Base-by-base conservation (phyloP, 768 basidiomycete genomes). In the Lactarius psammicola region DNA sequence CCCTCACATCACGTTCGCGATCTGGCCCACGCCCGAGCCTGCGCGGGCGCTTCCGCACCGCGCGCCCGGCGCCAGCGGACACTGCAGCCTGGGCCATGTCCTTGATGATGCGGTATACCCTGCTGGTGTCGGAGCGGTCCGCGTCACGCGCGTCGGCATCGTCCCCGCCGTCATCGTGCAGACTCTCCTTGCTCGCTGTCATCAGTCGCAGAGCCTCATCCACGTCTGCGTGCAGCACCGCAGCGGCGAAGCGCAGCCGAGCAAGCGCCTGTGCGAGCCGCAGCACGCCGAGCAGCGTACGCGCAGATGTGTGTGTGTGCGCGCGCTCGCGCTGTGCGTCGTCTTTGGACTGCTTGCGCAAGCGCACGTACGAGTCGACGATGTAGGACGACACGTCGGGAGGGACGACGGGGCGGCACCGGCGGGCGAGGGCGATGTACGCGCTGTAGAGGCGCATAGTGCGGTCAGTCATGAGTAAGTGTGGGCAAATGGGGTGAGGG, bases 181-280 rank as follows among this genome's bases (percentile, higher is more conserved):
- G 78, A 72, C 89, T 93, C 72, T 92, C 90, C 76, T 98, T 99
- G 78, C 91, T 94, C 71, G 91, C 94, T 64, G 94, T 94, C 95
- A 99, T 98, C 67, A 99, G 80, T 42, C 97, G 87, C 68, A 99
- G 80, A 2, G 97, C 97, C 77, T 98, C 97, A 72, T 98, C 95
- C 17, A 99, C 95, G 74, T 99, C 97, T 46, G 84, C 82, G 62
- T 87, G 86, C 59, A 87, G 87, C 44, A 98, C 97, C 1, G 79
- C 78, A 71, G 89, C 86, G 59, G 90, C 84, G 78, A 89, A 93
- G 44, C 95, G 88, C 31, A 99, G 81, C 20, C 97, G 89, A 0
- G 97, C 95, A 46, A 96, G 87, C 0, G 95, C 95, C 75, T 98
- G 97, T 0, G 96, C 85, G 36, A 99, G 86, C 67, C 96, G 94